Percentiles rank a stretch among this genome's conserved stretches.
Evolutionary conservation across 345 rosid genomes (phyloP).

Genomic region (Linum lewisii): DNA sequence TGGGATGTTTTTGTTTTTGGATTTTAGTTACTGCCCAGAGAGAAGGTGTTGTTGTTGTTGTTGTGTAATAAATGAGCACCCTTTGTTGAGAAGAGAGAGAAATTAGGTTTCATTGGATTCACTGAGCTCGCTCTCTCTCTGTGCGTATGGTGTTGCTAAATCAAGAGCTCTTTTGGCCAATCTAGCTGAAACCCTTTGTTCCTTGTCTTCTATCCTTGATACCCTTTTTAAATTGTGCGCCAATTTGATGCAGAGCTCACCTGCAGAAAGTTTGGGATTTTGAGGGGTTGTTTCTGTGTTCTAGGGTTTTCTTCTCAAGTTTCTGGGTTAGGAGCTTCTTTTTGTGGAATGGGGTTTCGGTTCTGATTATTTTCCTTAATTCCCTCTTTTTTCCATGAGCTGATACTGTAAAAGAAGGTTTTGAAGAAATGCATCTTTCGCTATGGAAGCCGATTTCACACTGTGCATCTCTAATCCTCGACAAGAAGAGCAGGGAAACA

Average conservation of each 20-base stretch:
- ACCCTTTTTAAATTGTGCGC: background rate
- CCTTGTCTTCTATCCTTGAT: conserved; percentile 1
- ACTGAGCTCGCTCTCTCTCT: conserved; percentile 17
- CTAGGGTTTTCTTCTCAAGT: conserved; percentile 40
- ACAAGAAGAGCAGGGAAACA: conserved; percentile 73
- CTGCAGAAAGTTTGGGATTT: conserved; percentile 11
- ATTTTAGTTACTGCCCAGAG: conserved; percentile 19
- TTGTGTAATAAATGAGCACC: conserved; percentile 16
- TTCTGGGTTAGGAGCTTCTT: conserved; percentile 29
- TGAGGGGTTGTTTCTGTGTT: conserved; percentile 52
- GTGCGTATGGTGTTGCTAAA: conserved; percentile 7
- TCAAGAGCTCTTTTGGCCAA: conserved; percentile 10
- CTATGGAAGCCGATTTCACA: conserved; percentile 97
- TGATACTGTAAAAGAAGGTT: conserved; percentile 11
- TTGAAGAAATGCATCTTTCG: conserved; percentile 66
- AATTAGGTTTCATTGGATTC: conserved; percentile 3
- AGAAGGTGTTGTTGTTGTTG: conserved; percentile 4
- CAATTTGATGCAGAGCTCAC: conserved; percentile 8
- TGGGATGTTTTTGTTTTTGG: conserved; percentile 19
- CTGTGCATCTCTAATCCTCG: conserved; percentile 85
- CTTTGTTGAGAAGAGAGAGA: conserved; percentile 11
- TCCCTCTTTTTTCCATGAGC: conserved; percentile 17
- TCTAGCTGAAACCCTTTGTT: conserved; percentile 15
- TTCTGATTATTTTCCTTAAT: conserved; percentile 19
- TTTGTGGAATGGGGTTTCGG: conserved; percentile 25